A percentile compares a stretch with the other conserved stretches of the same genome.
Conservation (phyloP, 23 red algal species). For the Chondrus crispus region DNA sequence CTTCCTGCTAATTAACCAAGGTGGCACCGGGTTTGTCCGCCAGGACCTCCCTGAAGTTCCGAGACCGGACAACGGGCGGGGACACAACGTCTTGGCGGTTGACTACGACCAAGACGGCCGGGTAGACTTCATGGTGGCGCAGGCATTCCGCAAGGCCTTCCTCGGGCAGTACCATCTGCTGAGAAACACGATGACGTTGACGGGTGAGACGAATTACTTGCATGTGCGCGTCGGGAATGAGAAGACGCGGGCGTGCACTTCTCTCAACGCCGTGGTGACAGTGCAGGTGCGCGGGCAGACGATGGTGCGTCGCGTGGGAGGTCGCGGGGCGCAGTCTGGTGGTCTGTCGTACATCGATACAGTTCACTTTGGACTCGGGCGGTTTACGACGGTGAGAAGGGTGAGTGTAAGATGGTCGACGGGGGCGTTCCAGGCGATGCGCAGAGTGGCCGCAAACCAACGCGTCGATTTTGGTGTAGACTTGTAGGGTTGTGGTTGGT, state of each 20-base stretch:
- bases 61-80: not conserved
- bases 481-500: no score
- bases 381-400: not conserved
- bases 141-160: not conserved
- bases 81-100: constrained; percentile 37
- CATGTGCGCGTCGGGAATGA: constrained; percentile 45
- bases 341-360: constrained; percentile 52
- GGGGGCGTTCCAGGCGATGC: constrained; percentile 7
- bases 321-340: not conserved
- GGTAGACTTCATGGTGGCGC: constrained; percentile 46
- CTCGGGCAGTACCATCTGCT: not conserved
- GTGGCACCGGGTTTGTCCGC: constrained; percentile 20
- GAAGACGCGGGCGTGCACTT: constrained; percentile 11
- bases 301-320: constrained; percentile 58
- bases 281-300: not conserved
- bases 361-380: constrained; percentile 67
- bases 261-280: constrained; percentile 33
- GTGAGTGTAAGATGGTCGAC: constrained; percentile 33
- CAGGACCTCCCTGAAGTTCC: not conserved
- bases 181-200: constrained; percentile 3
- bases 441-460: not conserved
- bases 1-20: constrained; percentile 46
- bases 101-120: constrained; percentile 65
- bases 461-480: not conserved
- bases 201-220: constrained; percentile 18